Evolutionary conservation across 1,284 basidiomycete species (phyloP).

Genomic region (Irpex sp.): DNA sequence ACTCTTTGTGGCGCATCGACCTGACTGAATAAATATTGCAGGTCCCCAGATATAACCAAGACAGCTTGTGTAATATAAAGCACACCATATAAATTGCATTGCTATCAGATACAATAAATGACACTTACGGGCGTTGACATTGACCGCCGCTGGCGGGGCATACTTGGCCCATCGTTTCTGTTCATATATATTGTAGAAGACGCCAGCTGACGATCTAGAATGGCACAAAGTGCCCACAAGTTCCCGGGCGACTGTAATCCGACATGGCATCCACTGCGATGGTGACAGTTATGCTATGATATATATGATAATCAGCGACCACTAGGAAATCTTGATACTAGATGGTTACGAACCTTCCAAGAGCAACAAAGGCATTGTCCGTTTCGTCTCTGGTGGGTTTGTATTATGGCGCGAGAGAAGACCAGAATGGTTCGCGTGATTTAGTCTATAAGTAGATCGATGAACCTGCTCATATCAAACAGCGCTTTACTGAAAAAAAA

Average conservation of each 20-base stretch:
- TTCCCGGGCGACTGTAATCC: no score
- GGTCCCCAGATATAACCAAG: conserved; percentile 20
- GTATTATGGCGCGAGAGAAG: conserved; percentile 1
- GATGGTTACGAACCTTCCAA: conserved; percentile 3
- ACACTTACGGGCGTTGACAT: conserved; percentile 16
- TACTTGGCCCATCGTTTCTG: conserved; percentile 18
- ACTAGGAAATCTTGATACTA: neutral
- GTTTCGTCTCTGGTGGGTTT: neutral
- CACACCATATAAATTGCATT: neutral
- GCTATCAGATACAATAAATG: neutral
- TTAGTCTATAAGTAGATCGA: conserved; percentile 5
- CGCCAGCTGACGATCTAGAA: conserved; percentile 18
- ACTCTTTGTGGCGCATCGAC: conserved; percentile 13
- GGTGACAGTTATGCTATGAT: conserved; percentile 16
- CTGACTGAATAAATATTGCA: conserved; percentile 16
- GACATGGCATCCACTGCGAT: conserved; percentile 12
- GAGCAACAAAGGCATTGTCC: neutral
- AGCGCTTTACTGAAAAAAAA: neutral
- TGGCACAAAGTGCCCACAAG: no score
- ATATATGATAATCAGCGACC: neutral
- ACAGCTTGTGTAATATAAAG: conserved; percentile 5
- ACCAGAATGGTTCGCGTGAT: conserved; percentile 1
- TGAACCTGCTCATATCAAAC: conserved; percentile 4
- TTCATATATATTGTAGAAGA: conserved; percentile 18
- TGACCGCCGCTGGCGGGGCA: conserved; percentile 13